Base-by-base conservation (phyloP, 75 land plant genomes). In the Larix kaempferi region DNA sequence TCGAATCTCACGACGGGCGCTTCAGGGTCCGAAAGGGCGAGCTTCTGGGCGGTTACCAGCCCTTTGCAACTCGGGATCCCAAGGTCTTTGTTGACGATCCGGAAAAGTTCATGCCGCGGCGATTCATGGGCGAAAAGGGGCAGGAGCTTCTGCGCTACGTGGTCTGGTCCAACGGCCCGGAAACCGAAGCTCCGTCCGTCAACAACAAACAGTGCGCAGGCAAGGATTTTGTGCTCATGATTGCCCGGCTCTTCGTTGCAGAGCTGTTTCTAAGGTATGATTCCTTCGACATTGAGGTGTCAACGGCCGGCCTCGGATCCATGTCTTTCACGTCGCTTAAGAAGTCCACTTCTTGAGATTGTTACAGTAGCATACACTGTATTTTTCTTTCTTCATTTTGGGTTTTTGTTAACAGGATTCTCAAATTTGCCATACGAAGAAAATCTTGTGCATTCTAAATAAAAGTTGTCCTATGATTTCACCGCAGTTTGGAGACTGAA, bases 151-250 rank as follows among this genome's bases (percentile, higher is more conserved):
- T 94, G 52, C 62, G 81, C 54, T 84, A 88, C 64, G 57, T 96
- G 65, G 79, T 80, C 79, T 96, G 99, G 99, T 96, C 99, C 12
- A 96, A 94, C 17, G 99, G 99, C 37, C 92, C 90, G 2, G 91
- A 95, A 80, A 86, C 90, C 17, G 91, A 83, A 60, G 25, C 77
- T 5, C 91, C 98, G 11, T 57, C 81, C 15, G 52, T 81, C 39
- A 55, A 56, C 14, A 94, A 96, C 84, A 96, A 96, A 88, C 99
- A 96, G 82, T 96, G 99, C 82, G 88, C 94, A 0, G 99, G 86
- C 10, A 92, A 92, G 88, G 97, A 96, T 17, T 73, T 80, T 19
- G 99, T 94, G 59, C 67, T 84, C 26, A 61, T 72, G 33, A 89
- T 93, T 6, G 83, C 91, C 12, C 73, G 78, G 11, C 69, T 90